Evolutionary conservation across 2,329 filamentous ascomycete genomes (phyloP).

Genomic region (Cercospora zeae-maydis): DNA sequence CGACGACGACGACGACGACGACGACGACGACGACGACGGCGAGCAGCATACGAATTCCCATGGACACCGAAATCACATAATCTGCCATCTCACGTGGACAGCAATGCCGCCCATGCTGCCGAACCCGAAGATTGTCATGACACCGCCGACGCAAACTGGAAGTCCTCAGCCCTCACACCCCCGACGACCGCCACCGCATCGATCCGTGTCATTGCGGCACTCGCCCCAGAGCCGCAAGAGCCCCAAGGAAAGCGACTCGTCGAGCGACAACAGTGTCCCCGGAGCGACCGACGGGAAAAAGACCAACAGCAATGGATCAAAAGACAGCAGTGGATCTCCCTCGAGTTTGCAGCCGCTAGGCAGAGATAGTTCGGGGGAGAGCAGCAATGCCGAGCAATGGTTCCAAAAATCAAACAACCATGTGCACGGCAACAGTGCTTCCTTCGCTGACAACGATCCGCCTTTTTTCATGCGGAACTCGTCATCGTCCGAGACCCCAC

Average conservation of each 20-base stretch:
- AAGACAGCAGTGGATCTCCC: slow-evolving; percentile 33
- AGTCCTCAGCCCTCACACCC: slow-evolving; percentile 12
- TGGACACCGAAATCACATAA: slow-evolving; percentile 10
- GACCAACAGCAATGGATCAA: slow-evolving; percentile 8
- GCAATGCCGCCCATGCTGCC: slow-evolving; percentile 13
- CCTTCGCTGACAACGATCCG: slow-evolving; percentile 45
- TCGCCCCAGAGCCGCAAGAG: slow-evolving; percentile 13
- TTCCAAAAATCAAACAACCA: slow-evolving; percentile 52
- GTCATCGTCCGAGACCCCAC: slow-evolving; percentile 44
- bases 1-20: background rate
- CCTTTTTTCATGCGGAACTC: slow-evolving; percentile 41
- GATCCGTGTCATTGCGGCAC: slow-evolving; percentile 48
- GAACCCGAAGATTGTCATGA: slow-evolving; percentile 25
- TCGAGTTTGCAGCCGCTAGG: slow-evolving; percentile 40
- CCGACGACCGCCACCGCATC: slow-evolving; percentile 44
- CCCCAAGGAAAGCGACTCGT: slow-evolving; percentile 22
- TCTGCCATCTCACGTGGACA: background rate
- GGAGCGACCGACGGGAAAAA: slow-evolving; percentile 5
- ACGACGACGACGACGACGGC: background rate
- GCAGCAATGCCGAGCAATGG: slow-evolving; percentile 52
- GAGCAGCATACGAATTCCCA: slow-evolving; percentile 1
- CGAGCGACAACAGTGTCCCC: slow-evolving; percentile 17
- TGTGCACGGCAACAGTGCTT: slow-evolving; percentile 37
- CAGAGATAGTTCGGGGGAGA: slow-evolving; percentile 48
- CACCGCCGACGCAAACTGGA: slow-evolving; percentile 18